Evolutionary conservation across 495 filamentous ascomycete species (phyloP).

Genomic region (Aspergillus carlsbadensis): DNA sequence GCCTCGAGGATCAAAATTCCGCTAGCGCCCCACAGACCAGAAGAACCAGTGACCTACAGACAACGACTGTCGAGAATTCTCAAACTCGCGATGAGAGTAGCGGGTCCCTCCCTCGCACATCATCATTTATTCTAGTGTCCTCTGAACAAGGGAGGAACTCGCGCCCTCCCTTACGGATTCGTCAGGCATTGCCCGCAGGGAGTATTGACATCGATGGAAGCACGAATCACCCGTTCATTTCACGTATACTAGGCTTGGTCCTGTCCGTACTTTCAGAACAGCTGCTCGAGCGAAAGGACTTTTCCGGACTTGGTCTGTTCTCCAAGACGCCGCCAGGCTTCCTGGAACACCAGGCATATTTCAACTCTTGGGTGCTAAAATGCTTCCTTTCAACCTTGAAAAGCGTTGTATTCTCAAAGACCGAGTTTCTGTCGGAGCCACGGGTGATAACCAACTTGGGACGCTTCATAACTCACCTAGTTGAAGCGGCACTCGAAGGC

Average conservation of each 20-base stretch:
- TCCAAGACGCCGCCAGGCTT: conserved; percentile 90
- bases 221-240: conserved; percentile 68
- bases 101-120: conserved; percentile 65
- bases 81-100: conserved; percentile 47
- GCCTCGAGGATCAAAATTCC: conserved; percentile 82
- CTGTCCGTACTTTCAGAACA: conserved; percentile 80
- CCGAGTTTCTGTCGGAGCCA: conserved; percentile 73
- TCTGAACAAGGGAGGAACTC: conserved; percentile 57
- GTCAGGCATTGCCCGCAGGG: conserved; percentile 48
- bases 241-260: conserved; percentile 71
- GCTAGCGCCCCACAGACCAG: conserved; percentile 70
- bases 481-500: conserved; percentile 90
- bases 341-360: conserved; percentile 89
- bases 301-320: conserved; percentile 83
- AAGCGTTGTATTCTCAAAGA: conserved; percentile 66
- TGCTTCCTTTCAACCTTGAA: conserved; percentile 70
- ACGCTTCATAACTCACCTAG: conserved; percentile 73
- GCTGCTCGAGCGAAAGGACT: conserved; percentile 80
- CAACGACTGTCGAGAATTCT: conserved; percentile 58
- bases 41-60: conserved; percentile 65
- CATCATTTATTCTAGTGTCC: conserved; percentile 86
- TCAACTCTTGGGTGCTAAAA: conserved; percentile 84
- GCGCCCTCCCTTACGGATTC: conserved; percentile 61
- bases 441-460: conserved; percentile 82
- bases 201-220: conserved; percentile 37